Conservation (phyloP, 2,329 filamentous ascomycete genomes). For the Akanthomyces dipterigenus region DNA sequence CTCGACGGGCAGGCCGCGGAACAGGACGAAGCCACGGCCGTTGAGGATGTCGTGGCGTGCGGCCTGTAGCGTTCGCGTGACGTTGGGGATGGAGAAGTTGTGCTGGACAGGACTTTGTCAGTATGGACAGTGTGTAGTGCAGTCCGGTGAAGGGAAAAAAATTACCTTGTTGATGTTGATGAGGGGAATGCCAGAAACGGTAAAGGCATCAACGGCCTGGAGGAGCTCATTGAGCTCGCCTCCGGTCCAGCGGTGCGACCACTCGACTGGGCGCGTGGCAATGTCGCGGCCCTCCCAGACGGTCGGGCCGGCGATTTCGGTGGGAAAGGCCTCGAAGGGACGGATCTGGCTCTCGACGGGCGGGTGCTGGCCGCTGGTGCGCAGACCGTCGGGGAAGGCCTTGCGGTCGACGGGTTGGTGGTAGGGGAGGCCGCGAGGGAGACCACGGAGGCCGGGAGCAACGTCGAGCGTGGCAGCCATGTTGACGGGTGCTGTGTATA, state of each 20-base stretch:
- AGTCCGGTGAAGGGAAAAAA: slow-evolving; percentile 1
- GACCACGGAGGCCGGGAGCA: slow-evolving; percentile 8
- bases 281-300: slow-evolving; percentile 67
- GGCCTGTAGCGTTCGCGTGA: slow-evolving; percentile 23
- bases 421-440: slow-evolving; percentile 8
- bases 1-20: slow-evolving; percentile 72
- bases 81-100: slow-evolving; percentile 33
- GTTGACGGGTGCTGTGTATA: neutral
- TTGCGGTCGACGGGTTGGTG: slow-evolving; percentile 9
- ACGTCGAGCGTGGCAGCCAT: slow-evolving; percentile 7
- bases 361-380: slow-evolving; percentile 61
- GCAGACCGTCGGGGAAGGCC: slow-evolving; percentile 41
- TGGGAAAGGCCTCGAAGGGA: slow-evolving; percentile 64
- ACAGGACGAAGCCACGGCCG: slow-evolving; percentile 84
- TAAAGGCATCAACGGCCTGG: slow-evolving; percentile 60
- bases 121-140: neutral
- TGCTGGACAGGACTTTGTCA: slow-evolving; percentile 15
- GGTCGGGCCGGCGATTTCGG: slow-evolving; percentile 62
- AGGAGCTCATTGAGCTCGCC: slow-evolving; percentile 62
- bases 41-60: slow-evolving; percentile 47
- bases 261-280: slow-evolving; percentile 54
- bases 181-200: slow-evolving; percentile 55
- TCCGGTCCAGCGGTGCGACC: slow-evolving; percentile 63
- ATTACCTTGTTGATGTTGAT: slow-evolving; percentile 53
- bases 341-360: slow-evolving; percentile 59